A percentile compares a stretch with the other conserved stretches of the same genome.
Evolutionary conservation across 495 filamentous ascomycete species (phyloP).

Genomic region (Annulohypoxylon stygium): DNA sequence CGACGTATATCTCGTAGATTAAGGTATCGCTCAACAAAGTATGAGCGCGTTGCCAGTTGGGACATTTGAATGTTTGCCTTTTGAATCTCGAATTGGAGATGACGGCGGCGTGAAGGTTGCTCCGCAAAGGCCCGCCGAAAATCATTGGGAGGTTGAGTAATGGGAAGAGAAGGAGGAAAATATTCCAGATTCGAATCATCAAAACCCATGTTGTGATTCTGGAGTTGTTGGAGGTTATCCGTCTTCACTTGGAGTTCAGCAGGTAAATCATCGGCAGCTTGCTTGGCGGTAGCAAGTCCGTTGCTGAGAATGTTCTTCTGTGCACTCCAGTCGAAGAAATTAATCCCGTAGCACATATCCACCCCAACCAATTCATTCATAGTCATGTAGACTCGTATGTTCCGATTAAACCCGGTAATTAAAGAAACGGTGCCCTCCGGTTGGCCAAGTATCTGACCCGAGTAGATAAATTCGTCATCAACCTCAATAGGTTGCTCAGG

Average conservation of each 20-base stretch:
- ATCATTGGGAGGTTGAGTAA: constrained; percentile 53
- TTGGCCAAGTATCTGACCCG: constrained; percentile 72
- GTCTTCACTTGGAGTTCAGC: constrained; percentile 68
- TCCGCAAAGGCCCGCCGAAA: constrained; percentile 54
- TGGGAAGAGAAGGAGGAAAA: constrained; percentile 52
- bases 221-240: constrained; percentile 39
- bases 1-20: constrained; percentile 70
- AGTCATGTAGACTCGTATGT: constrained; percentile 76
- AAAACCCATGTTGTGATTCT: constrained; percentile 44
- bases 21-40: constrained; percentile 86
- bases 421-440: constrained; percentile 71
- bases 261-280: constrained; percentile 70
- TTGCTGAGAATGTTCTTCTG: constrained; percentile 74
- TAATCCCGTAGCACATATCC: constrained; percentile 80
- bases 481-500: constrained; percentile 83
- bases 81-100: constrained; percentile 84
- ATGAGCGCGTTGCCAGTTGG: constrained; percentile 79
- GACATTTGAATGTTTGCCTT: constrained; percentile 85
- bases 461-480: constrained; percentile 81
- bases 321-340: constrained; percentile 76
- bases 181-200: constrained; percentile 55
- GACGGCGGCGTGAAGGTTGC: constrained; percentile 58
- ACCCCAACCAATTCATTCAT: constrained; percentile 76
- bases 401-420: constrained; percentile 82
- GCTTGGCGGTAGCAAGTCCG: constrained; percentile 71